A percentile compares a stretch with the other conserved stretches of the same genome.
These are phyloP conservation scores for Daldinia childiae DNA, from an alignment of 495 filamentous ascomycete species.

Conservation along the genomic window DNA sequence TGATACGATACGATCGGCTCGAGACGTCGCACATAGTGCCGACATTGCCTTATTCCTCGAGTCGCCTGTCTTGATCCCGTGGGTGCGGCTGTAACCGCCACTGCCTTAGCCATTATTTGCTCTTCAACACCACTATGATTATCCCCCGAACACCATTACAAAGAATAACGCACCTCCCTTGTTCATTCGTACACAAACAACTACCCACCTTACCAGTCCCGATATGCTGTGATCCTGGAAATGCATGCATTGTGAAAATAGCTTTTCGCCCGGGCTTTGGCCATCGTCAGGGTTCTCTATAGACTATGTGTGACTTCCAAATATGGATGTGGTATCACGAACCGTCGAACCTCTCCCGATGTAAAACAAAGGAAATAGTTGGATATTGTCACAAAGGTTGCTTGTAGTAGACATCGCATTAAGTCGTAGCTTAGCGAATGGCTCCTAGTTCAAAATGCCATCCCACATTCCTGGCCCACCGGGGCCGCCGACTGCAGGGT, in stretches of 20 bases:
- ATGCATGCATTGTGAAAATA: conserved; percentile 44
- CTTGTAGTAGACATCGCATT: conserved; percentile 27
- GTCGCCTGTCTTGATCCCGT: conserved; percentile 18
- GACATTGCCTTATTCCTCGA: conserved; percentile 28
- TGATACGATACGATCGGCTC: conserved; percentile 22
- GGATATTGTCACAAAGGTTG: conserved; percentile 48
- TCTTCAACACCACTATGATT: conserved; percentile 37
- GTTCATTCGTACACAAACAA: conserved; percentile 47
- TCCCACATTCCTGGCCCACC: conserved; percentile 70
- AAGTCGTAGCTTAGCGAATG: conserved; percentile 4
- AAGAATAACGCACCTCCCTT: conserved; percentile 30
- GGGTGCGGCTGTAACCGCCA: conserved; percentile 14
- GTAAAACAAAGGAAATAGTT: conserved; percentile 46
- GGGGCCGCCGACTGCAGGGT: conserved; percentile 53
- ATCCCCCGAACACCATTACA: conserved; percentile 42
- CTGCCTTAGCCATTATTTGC: conserved; percentile 28
- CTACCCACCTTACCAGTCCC: conserved; percentile 40
- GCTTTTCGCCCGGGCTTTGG: conserved; percentile 42
- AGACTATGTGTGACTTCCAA: conserved; percentile 42
- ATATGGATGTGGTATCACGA: conserved; percentile 46
- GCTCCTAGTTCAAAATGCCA: conserved; percentile 58
- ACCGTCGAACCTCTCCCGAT: conserved; percentile 40
- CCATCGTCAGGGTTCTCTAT: conserved; percentile 44
- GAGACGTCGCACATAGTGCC: conserved; percentile 29
- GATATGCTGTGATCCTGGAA: conserved; percentile 47